Evolutionary conservation across 768 basidiomycete species (phyloP).

Genomic region (Pleurotus pulmonarius): DNA sequence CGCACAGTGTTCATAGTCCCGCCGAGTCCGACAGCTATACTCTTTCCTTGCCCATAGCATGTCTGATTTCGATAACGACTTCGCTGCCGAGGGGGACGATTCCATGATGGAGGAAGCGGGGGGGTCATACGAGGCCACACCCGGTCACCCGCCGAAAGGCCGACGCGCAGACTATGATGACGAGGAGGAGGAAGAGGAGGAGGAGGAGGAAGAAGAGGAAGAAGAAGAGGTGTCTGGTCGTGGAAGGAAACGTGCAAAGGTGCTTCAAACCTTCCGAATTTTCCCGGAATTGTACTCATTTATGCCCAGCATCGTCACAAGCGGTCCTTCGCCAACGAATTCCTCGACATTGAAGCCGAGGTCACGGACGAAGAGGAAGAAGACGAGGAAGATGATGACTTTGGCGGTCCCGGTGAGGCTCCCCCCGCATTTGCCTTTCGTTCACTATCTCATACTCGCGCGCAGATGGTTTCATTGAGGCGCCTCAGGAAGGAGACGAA

Average conservation of each 20-base stretch:
- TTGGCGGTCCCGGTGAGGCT: constrained; percentile 51
- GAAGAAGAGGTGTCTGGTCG: constrained; percentile 47
- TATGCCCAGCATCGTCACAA: constrained; percentile 57
- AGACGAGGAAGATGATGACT: constrained; percentile 78
- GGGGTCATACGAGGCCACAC: not conserved
- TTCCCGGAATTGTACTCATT: constrained; percentile 7
- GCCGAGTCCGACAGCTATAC: not conserved
- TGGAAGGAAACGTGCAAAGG: constrained; percentile 62
- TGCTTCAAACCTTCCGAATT: constrained; percentile 20
- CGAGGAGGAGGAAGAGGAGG: constrained; percentile 48
- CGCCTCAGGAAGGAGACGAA: constrained; percentile 62
- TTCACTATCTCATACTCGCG: constrained; percentile 6
- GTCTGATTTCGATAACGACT: constrained; percentile 39
- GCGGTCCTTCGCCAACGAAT: constrained; percentile 64
- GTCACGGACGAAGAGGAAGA: constrained; percentile 98
- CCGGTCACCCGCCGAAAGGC: not conserved
- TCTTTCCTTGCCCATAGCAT: constrained; percentile 29
- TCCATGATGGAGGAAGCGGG: constrained; percentile 26
- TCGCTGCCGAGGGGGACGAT: constrained; percentile 26
- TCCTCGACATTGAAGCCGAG: constrained; percentile 94
- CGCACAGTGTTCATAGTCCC: not conserved
- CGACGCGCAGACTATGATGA: constrained; percentile 34
- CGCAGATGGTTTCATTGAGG: constrained; percentile 70
- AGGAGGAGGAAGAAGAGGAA: constrained; percentile 55
- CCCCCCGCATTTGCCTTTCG: not conserved